Conservation (phyloP, 1,284 basidiomycete species). For the Boletus mariae region DNA sequence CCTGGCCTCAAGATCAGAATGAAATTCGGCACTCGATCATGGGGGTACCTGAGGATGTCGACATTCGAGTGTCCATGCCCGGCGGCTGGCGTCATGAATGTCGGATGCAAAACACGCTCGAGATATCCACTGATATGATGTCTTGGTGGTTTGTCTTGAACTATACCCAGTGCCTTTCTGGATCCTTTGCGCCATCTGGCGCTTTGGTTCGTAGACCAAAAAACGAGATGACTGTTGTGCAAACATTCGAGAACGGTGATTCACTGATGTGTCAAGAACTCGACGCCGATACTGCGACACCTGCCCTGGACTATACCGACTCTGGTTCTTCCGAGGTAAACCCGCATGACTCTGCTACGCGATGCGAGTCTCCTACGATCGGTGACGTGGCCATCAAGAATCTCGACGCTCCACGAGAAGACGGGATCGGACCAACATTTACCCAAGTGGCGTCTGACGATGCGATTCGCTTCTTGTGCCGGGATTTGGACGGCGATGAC, state of each 20-base stretch:
- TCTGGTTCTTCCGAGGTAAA: not conserved
- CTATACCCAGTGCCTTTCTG: not conserved
- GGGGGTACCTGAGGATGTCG: not conserved
- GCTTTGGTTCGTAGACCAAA: not conserved
- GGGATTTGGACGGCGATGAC: not conserved
- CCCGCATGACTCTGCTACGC: not conserved
- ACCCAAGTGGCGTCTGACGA: not conserved
- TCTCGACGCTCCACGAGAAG: not conserved
- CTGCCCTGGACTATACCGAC: not conserved
- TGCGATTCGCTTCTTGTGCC: not conserved
- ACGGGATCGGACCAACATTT: not conserved
- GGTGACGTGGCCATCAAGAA: not conserved
- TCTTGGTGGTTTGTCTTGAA: not conserved
- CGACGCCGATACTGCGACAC: not conserved
- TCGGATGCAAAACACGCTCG: not conserved
- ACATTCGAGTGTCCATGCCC: not conserved
- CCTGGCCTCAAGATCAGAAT: not conserved
- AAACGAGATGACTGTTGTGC: not conserved
- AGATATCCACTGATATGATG: not conserved
- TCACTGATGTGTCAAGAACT: not conserved
- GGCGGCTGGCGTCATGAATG: slow-evolving; percentile 4
- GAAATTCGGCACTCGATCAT: not conserved
- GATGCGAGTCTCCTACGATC: not conserved
- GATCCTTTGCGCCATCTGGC: not conserved
- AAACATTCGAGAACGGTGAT: not conserved